Percentiles rank a stretch among this genome's conserved stretches.
These are phyloP conservation scores for Pseudocercospora macadamiae DNA, from an alignment of 2,329 filamentous ascomycete genomes.

Conservation along the genomic window DNA sequence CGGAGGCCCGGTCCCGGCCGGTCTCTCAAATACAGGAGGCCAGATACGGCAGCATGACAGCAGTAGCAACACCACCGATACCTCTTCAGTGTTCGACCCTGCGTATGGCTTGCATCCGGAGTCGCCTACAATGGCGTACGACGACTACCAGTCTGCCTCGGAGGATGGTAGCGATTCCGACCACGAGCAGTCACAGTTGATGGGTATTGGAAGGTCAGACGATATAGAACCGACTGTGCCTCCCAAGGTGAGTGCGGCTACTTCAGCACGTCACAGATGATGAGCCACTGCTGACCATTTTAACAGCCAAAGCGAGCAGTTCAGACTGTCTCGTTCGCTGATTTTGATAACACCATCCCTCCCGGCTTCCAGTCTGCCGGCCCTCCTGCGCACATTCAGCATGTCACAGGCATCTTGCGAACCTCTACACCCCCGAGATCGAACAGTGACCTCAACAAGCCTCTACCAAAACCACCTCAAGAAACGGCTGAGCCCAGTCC, in stretches of 20 bases:
- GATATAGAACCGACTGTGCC: constrained; percentile 69
- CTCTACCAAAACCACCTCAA: constrained; percentile 48
- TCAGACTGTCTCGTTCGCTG: constrained; percentile 39
- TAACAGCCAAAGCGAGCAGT: constrained; percentile 45
- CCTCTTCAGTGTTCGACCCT: constrained; percentile 59
- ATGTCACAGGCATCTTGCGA: constrained; percentile 29
- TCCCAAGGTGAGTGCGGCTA: constrained; percentile 74
- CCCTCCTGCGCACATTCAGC: constrained; percentile 24
- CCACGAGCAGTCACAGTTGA: constrained; percentile 42
- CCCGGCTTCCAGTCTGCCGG: constrained; percentile 24
- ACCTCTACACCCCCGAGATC: constrained; percentile 39
- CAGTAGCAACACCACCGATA: constrained; percentile 57
- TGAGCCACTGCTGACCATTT: no score
- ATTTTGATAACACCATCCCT: constrained; percentile 38
- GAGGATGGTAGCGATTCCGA: constrained; percentile 46
- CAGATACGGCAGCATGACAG: constrained; percentile 34
- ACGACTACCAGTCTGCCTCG: constrained; percentile 42
- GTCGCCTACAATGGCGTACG: constrained; percentile 60
- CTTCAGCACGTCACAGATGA: no score
- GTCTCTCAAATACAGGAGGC: constrained; percentile 15
- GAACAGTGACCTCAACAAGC: constrained; percentile 62
- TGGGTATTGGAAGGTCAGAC: constrained; percentile 47
- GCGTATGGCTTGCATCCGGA: constrained; percentile 47
- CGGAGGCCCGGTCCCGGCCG: constrained; percentile 54
- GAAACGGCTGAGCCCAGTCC: neutral